phyloP scores from a whole-genome alignment of 768 basidiomycete genomes.

The Calocera cornea region DNA sequence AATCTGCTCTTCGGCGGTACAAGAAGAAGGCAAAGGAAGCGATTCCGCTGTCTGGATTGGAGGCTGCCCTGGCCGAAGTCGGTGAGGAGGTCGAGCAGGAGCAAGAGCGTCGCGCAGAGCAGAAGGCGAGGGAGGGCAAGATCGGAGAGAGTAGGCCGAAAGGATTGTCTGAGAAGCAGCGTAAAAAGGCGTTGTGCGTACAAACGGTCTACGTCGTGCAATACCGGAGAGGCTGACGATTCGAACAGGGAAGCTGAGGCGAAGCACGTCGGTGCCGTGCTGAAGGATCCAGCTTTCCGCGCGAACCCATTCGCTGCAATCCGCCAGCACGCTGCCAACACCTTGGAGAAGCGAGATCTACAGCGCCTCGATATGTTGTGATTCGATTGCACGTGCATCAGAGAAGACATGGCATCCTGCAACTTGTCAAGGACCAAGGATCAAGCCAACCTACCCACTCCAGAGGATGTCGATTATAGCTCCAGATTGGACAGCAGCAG shows the following conservation, averaged over 20 bases:
- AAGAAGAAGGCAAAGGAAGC: background rate
- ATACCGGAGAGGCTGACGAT: background rate
- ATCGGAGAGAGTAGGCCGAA: background rate
- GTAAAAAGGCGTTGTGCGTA: background rate
- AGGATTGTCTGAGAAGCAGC: background rate
- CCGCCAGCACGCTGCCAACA: background rate
- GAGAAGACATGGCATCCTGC: no score
- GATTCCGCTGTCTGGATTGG: background rate
- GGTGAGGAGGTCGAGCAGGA: conserved; percentile 1
- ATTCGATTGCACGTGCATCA: background rate
- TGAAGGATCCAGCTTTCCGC: background rate
- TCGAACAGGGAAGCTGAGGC: background rate
- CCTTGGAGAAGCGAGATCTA: background rate
- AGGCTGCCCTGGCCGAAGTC: background rate
- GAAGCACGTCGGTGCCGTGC: background rate
- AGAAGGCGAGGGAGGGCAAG: background rate
- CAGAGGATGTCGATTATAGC: no score
- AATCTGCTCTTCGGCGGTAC: background rate
- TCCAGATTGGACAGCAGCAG: no score
- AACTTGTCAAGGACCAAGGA: no score
- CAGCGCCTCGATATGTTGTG: background rate
- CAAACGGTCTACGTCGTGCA: background rate
- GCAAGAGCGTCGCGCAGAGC: background rate
- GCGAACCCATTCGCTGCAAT: background rate
- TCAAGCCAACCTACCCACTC: no score